Base-by-base conservation (phyloP, 169 alveolate genomes). In the Sarcocystis neurona region DNA sequence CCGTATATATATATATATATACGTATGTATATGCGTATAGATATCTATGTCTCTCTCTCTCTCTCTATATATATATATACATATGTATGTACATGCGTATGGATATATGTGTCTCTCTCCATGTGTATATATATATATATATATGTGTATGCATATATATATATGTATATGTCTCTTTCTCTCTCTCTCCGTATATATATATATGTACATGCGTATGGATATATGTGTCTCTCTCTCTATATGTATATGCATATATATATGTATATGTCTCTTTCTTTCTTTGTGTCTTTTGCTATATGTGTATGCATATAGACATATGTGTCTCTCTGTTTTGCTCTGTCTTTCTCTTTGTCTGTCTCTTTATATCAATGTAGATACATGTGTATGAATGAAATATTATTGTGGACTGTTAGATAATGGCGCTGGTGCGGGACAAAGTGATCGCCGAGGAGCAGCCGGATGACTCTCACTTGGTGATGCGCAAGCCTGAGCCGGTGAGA, bases 371-470 rank as follows among this genome's bases (percentile, higher is more conserved):
- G 10, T 10, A 10, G 63, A 12, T 20, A 12, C 63, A 10, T 50
- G 10, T 50, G n/a, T n/a, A n/a, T n/a, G n/a, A n/a, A n/a, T n/a
- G n/a, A n/a, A n/a, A n/a, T n/a, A n/a, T n/a, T n/a, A n/a, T n/a
- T n/a, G n/a, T n/a, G n/a, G n/a, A n/a, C n/a, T n/a, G n/a, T 0
- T 50, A 84, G 93, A 63, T 72, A 0, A 37, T 84, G 87, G 90
- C 92, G 18, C 72, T 89, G n/a, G 89, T 82, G 0, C 74, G 92
- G 1, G 92, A 89, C 72, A 91, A 86, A 18, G 50, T 89, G 50
- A 43, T 89, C 23, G 66, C 30, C 34, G 90, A 79, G 30, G 82
- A 10, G 50, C 84, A 50, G 72, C 50, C 85, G 1, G 86, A 80
- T 43, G 47, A 30, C 37, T 23, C 92, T 1, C 86, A 68, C 78